phyloP scores from a whole-genome alignment of 176 grass and related monocot genomes.

The Avena eriantha region DNA sequence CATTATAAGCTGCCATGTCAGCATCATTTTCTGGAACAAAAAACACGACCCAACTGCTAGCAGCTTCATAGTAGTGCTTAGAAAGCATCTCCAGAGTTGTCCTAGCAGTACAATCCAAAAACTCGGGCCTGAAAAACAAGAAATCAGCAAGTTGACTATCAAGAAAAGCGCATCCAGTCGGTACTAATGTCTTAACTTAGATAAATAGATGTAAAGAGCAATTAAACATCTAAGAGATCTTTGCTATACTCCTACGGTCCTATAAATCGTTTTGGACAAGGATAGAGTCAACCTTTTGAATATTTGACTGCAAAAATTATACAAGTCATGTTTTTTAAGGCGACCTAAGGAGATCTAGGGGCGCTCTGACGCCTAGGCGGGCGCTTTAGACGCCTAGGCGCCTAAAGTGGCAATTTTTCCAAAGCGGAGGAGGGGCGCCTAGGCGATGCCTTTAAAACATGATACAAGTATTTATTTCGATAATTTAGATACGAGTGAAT shows the following conservation, averaged over 20 bases:
- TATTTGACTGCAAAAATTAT: not conserved
- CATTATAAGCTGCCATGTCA: slow-evolving; percentile 87
- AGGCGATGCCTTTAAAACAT: too few relatives aligned
- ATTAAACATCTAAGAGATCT: slow-evolving; percentile 6
- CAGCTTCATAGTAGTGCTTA: slow-evolving; percentile 90
- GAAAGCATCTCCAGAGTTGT: slow-evolving; percentile 94
- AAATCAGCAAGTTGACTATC: slow-evolving; percentile 34
- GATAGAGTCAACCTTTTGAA: not conserved
- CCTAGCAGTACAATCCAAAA: slow-evolving; percentile 86
- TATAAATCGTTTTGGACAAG: slow-evolving; percentile 4
- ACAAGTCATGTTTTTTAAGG: not conserved
- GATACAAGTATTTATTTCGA: not conserved
- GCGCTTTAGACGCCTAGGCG: too few relatives aligned
- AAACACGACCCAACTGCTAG: slow-evolving; percentile 89
- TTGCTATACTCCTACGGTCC: not conserved
- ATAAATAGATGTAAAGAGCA: slow-evolving; percentile 6
- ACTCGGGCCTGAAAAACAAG: slow-evolving; percentile 74
- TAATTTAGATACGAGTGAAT: not conserved
- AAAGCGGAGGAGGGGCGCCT: too few relatives aligned
- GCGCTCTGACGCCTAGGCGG: too few relatives aligned
- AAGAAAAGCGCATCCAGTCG: not conserved
- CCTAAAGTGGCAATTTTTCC: too few relatives aligned
- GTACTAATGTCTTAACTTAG: slow-evolving; percentile 14
- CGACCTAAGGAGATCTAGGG: too few relatives aligned
- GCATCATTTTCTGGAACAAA: slow-evolving; percentile 94